Conservation (phyloP, 768 basidiomycete species). For the Tulasnella sp. region DNA sequence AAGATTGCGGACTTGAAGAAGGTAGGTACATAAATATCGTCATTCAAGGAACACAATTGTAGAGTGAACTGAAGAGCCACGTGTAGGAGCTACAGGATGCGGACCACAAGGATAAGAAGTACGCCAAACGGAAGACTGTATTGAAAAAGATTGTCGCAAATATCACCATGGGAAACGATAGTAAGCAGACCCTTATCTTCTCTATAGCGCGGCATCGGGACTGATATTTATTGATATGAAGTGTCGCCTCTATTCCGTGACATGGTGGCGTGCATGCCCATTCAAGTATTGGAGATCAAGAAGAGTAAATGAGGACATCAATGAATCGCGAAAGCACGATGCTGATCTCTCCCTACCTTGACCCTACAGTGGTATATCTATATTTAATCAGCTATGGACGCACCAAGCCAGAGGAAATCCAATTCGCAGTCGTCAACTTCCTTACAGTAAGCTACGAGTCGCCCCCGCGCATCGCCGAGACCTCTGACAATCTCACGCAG, state of each 20-base stretch:
- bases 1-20: constrained; percentile 64
- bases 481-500: constrained; percentile 34
- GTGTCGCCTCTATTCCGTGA: constrained; percentile 95
- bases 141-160: constrained; percentile 98
- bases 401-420: constrained; percentile 85
- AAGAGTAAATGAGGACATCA: constrained; percentile 68
- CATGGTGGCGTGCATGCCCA: constrained; percentile 88
- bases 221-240: too few relatives aligned
- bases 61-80: constrained; percentile 35
- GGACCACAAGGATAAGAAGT: constrained; percentile 95
- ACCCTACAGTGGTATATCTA: constrained; percentile 79
- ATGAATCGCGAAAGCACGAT: constrained; percentile 12
- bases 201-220: too few relatives aligned
- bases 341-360: background rate
- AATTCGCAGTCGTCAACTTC: constrained; percentile 82
- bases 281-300: constrained; percentile 93
- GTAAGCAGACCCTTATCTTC: constrained; percentile 40
- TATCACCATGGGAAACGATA: constrained; percentile 99
- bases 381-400: constrained; percentile 96
- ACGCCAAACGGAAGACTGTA: constrained; percentile 80
- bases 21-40: background rate
- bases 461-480: background rate
- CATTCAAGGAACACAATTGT: constrained; percentile 15
- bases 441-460: constrained; percentile 47
- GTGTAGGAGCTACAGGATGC: constrained; percentile 89